phyloP scores from a whole-genome alignment of 257 asterid species.

The Leptodermis oblonga region DNA sequence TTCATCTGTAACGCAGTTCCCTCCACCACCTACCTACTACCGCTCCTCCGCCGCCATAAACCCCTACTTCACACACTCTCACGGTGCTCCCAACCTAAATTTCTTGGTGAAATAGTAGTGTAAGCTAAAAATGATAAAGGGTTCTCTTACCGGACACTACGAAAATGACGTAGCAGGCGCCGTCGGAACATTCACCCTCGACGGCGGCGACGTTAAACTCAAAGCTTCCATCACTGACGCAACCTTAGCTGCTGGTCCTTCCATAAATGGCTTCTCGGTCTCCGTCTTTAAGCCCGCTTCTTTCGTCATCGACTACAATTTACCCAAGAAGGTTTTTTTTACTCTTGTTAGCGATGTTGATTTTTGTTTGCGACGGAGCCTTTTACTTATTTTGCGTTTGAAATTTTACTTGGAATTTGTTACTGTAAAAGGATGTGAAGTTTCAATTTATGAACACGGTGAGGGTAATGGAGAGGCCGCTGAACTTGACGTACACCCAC shows the following conservation, averaged over 20 bases:
- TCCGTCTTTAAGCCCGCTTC: constrained; percentile 28
- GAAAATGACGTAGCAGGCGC: constrained; percentile 22
- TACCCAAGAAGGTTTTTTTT: constrained; percentile 22
- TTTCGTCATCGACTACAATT: constrained; percentile 29
- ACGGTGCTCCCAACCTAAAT: neutral
- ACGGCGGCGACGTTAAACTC: constrained; percentile 29
- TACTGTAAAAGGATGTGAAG: constrained; percentile 25
- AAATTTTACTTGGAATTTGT: neutral
- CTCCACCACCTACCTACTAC: neutral
- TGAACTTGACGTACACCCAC: constrained; percentile 31
- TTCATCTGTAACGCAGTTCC: too few relatives aligned
- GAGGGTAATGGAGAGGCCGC: constrained; percentile 27
- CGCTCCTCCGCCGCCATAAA: neutral
- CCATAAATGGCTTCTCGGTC: constrained; percentile 22
- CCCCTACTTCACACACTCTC: neutral
- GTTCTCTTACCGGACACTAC: constrained; percentile 23
- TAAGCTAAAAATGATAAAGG: constrained; percentile 20
- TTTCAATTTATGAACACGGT: constrained; percentile 32
- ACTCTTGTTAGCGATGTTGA: neutral
- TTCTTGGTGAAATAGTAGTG: neutral
- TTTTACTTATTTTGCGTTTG: neutral
- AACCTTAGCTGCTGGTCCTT: constrained; percentile 19
- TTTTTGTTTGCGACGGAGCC: neutral
- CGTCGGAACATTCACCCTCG: constrained; percentile 26
- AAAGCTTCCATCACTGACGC: constrained; percentile 24